Evolutionary conservation across 1,139 yeast genomes (phyloP).

Genomic region (Blastobotrys illinoisensis): DNA sequence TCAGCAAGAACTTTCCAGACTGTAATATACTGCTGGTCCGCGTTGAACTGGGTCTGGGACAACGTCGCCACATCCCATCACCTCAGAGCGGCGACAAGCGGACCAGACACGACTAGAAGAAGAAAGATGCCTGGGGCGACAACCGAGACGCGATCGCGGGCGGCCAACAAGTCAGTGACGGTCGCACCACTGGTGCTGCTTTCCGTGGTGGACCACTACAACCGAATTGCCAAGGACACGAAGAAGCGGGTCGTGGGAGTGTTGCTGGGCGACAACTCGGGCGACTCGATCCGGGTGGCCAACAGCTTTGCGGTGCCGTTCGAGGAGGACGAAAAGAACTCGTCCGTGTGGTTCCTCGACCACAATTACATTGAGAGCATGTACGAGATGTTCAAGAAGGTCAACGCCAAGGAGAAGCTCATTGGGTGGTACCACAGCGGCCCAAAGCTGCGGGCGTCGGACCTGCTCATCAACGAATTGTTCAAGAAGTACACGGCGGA

Average conservation of each 20-base stretch:
- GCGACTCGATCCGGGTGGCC: conserved; percentile 41
- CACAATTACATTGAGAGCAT: conserved; percentile 93
- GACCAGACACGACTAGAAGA: background rate
- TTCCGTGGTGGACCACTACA: conserved; percentile 93
- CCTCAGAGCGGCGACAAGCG: background rate
- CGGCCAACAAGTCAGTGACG: conserved; percentile 55
- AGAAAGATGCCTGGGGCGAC: background rate
- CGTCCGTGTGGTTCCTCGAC: conserved; percentile 96
- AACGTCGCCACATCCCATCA: background rate
- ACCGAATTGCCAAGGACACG: conserved; percentile 65
- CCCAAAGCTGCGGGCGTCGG: conserved; percentile 83
- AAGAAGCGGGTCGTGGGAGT: conserved; percentile 92
- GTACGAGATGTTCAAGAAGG: conserved; percentile 97
- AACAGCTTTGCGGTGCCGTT: conserved; percentile 68
- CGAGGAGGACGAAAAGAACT: conserved; percentile 90
- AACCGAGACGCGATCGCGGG: background rate
- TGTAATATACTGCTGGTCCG: background rate
- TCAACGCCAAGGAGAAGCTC: conserved; percentile 90
- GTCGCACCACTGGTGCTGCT: conserved; percentile 94
- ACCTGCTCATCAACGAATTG: conserved; percentile 81
- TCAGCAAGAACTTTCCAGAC: background rate
- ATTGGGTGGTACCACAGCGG: conserved; percentile 99
- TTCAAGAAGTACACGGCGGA: conserved; percentile 79
- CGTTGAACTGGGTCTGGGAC: background rate
- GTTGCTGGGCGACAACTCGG: conserved; percentile 68